phyloP scores from a whole-genome alignment of 2,329 filamentous ascomycete genomes.

The Ophiostoma australiae region DNA sequence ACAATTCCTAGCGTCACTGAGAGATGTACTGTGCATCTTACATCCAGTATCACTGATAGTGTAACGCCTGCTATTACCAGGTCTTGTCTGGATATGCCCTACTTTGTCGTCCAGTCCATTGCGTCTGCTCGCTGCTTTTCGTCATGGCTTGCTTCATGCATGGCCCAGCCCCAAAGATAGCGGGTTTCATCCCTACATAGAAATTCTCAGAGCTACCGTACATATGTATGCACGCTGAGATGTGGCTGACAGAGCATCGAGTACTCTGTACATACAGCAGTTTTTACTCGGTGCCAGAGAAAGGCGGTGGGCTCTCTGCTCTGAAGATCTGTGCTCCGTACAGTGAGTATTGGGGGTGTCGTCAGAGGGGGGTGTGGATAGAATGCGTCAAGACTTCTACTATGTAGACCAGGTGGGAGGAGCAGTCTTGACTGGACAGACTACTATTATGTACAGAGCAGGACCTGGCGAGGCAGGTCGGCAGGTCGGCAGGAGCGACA shows the following conservation, averaged over 20 bases:
- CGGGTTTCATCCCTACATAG: slow-evolving; percentile 25
- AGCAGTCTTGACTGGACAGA: background rate
- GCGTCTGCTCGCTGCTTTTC: background rate
- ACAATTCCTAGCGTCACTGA: background rate
- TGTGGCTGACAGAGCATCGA: background rate
- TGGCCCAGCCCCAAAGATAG: slow-evolving; percentile 17
- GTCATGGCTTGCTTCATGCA: slow-evolving; percentile 4
- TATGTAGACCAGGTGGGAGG: background rate
- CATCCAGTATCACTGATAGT: background rate
- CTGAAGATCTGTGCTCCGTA: background rate
- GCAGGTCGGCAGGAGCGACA: background rate
- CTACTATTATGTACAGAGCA: background rate
- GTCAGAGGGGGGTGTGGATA: background rate
- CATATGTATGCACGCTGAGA: background rate
- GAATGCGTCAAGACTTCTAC: background rate
- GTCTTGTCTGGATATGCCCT: background rate
- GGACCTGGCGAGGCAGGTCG: background rate
- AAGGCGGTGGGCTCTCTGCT: background rate
- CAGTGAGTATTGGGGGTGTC: background rate
- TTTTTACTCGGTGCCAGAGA: background rate
- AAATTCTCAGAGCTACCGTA: background rate
- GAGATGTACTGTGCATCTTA: background rate
- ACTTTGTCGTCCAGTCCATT: background rate
- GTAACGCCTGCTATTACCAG: background rate
- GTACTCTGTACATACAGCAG: background rate